Evolutionary conservation across 805 yeast genomes (phyloP).

Genomic region (Crinitomyces ghanaensis): DNA sequence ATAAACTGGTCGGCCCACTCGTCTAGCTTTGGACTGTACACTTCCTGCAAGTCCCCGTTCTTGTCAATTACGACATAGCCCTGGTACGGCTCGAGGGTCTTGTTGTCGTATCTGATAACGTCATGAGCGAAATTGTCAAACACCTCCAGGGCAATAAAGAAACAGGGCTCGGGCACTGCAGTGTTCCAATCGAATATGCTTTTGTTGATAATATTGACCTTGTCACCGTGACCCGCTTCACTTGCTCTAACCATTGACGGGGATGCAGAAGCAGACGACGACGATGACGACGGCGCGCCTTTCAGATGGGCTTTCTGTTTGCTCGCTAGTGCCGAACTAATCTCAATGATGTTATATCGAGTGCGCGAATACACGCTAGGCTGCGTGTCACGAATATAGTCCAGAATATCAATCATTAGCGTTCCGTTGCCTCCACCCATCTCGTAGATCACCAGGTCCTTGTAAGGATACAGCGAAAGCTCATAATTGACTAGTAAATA

Average conservation of each 20-base stretch:
- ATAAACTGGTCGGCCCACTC: conserved; percentile 39
- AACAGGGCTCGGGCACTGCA: conserved; percentile 52
- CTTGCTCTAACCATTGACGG: too few relatives aligned
- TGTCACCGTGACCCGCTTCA: conserved; percentile 37
- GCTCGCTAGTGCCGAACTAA: conserved; percentile 48
- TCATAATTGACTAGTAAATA: conserved; percentile 64
- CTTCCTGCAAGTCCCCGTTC: conserved; percentile 64
- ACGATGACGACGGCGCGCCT: too few relatives aligned
- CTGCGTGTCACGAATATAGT: conserved; percentile 46
- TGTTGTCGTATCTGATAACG: conserved; percentile 59
- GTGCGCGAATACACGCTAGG: conserved; percentile 67
- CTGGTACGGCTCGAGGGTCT: conserved; percentile 57
- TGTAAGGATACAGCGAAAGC: conserved; percentile 54
- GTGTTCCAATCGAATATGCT: conserved; percentile 68
- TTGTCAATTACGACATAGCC: conserved; percentile 67
- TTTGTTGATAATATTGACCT: conserved; percentile 55
- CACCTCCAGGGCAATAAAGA: conserved; percentile 69
- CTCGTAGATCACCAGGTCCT: conserved; percentile 68
- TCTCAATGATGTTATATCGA: conserved; percentile 61
- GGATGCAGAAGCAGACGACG: too few relatives aligned
- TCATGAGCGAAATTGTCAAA: conserved; percentile 81
- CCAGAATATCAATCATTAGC: conserved; percentile 61
- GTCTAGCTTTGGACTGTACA: conserved; percentile 31
- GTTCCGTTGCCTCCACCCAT: conserved; percentile 91
- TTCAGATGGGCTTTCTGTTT: conserved; percentile 35